Base-by-base conservation (phyloP, 345 rosid genomes). In the Brassica rapa region DNA sequence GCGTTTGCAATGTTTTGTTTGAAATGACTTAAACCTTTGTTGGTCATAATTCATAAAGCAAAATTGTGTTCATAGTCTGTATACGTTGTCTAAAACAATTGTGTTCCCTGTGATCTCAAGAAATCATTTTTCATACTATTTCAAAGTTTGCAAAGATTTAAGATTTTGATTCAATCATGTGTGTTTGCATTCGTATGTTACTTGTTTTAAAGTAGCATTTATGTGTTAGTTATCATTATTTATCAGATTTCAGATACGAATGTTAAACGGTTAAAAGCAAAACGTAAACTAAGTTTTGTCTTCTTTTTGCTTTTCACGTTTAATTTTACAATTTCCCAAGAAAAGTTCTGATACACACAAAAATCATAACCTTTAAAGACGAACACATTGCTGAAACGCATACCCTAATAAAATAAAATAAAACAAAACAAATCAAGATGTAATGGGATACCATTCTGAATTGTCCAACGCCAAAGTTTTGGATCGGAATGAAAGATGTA, bases 401-500 rank as follows among this genome's bases (percentile, higher is more conserved):
- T 46, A 37, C n/a, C 4, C n/a, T 23, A 43, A 6, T 19, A 46
- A 21, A 33, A 16, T 56, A 21, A 5, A 27, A 27, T 27, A 61
- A 61, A n/a, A n/a, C n/a, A n/a, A 59, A 11, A 76, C 60, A 53
- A 59, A 64, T 15, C 55, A 43, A 76, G 30, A 69, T 63, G 27
- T 46, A 70, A 60, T 69, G 69, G 27, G 62, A 16, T 64, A 29
- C 21, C 30, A 71, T 63, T 71, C 37, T 77, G 60, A 62, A 51
- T 62, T 49, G 75, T 51, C 72, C 35, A 55, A 64, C 43, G 66
- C 25, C 56, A 77, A 55, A 71, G 76, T 69, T 63, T 65, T 37
- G 71, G 81, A 77, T 77, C 71, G 71, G 66, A 59, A 76, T 23
- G 14, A 59, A 77, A 69, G 33, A 4, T 24, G 75, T 70, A 51